Evolutionary conservation across 2,329 filamentous ascomycete species (phyloP), one percentile per base, ranked within the genome.

Genomic region (Colletotrichum brevisporum): DNA sequence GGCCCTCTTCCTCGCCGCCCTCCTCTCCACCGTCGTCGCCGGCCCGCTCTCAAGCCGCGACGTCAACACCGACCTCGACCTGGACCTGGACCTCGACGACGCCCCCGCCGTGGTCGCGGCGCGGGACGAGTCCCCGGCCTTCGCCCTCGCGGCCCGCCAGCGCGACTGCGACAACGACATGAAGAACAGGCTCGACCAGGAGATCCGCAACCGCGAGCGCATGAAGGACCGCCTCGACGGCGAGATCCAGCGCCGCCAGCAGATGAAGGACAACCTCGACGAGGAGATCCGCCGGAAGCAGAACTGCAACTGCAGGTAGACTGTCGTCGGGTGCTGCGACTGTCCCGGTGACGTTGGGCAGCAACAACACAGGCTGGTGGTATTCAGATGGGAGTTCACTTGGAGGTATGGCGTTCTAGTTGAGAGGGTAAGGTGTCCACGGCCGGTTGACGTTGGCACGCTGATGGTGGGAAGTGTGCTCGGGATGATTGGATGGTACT

Each of bases 141-240:
- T 12, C 21, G 18, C 9, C 10, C 39, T 21, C 24, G 60, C 59
- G 10, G 21, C 21, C 21, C 43, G 5, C 39, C 58, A 66, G 5
- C 9, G 16, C 1, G 57, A 26, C 24, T 67, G 55, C 51, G 62
- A 55, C 36, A 16, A 10, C 10, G 36, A 45, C 6, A 24, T 24
- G 21, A 69, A 66, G 45, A 6, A 27, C 4, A 57, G 62, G 1
- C 55, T 69, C 52, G 71, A 72, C 21, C 72, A 74, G 50, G 78
- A 77, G 71, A 79, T 80, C 47, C 73, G 73, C 60, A 76, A 76
- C 62, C 71, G 74, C 61, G 36, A 59, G 16, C 70, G 64, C 45
- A 45, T 63, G 16, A 78, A 76, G 60, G 76, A 77, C n/a, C 70
- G 71, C 52, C 60, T 59, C 6, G 73, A 73, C 57, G 69, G 61